Conservation (phyloP, 2,329 filamentous ascomycete genomes). For the Alternaria rosae region DNA sequence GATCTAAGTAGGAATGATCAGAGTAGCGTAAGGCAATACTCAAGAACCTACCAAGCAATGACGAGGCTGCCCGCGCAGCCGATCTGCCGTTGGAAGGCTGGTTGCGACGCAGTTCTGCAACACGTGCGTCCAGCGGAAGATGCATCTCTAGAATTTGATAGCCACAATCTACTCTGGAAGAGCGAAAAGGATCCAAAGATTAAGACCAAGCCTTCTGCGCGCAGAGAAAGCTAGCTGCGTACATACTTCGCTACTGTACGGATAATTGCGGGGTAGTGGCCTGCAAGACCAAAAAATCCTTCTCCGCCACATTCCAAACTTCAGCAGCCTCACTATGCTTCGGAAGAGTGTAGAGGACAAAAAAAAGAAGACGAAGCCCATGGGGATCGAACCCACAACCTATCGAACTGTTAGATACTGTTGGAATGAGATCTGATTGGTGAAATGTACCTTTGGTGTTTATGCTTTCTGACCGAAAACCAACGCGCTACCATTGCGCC, state of each 20-base stretch:
- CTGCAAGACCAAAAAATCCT: too few relatives aligned
- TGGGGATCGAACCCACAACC: constrained; percentile 20
- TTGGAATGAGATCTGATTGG: neutral
- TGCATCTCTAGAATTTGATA: too few relatives aligned
- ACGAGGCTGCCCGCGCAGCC: neutral
- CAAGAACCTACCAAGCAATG: neutral
- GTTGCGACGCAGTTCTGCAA: neutral
- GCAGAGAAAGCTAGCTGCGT: too few relatives aligned
- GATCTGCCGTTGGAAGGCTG: neutral
- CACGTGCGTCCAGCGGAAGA: too few relatives aligned
- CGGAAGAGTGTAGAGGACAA: too few relatives aligned
- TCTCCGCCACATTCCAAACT: too few relatives aligned
- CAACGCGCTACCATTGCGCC: constrained; percentile 42
- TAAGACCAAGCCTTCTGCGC: too few relatives aligned
- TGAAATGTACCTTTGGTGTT: constrained; percentile 32
- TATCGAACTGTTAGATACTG: constrained; percentile 19
- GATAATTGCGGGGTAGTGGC: too few relatives aligned
- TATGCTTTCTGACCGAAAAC: constrained; percentile 28
- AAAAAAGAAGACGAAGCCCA: constrained; percentile 24
- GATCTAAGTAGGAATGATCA: neutral
- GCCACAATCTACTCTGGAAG: too few relatives aligned
- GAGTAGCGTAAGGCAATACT: neutral
- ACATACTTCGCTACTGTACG: too few relatives aligned
- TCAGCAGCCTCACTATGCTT: too few relatives aligned
- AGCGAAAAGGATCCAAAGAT: too few relatives aligned